Evolutionary conservation across 352 stramenopile species (phyloP).

Genomic region (Globisporangium nagaii): DNA sequence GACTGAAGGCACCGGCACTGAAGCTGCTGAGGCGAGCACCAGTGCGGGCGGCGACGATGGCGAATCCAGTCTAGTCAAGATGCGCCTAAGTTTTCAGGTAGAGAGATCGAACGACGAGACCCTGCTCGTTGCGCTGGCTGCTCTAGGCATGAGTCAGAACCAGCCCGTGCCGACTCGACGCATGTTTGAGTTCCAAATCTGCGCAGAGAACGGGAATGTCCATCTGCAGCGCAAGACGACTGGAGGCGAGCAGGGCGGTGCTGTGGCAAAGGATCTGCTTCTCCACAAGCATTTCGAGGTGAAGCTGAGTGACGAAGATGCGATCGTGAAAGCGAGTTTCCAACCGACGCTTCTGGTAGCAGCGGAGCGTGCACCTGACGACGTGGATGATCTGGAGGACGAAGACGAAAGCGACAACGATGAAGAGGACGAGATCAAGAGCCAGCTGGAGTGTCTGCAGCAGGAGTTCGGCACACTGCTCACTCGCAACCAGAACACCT

Average conservation of each 20-base stretch:
- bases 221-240: constrained; percentile 24
- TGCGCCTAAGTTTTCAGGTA: constrained; percentile 23
- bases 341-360: constrained; percentile 23
- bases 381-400: constrained; percentile 29
- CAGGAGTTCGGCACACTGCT: constrained; percentile 39
- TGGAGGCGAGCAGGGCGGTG: not conserved
- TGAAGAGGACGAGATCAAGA: constrained; percentile 42
- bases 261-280: constrained; percentile 30
- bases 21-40: not conserved
- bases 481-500: constrained; percentile 30
- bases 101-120: constrained; percentile 16
- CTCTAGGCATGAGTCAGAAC: not conserved
- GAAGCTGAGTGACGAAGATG: constrained; percentile 26
- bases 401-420: constrained; percentile 43
- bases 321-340: constrained; percentile 38
- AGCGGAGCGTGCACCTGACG: constrained; percentile 33
- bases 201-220: constrained; percentile 33
- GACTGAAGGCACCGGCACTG: constrained; percentile 4
- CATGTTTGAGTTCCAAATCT: constrained; percentile 40
- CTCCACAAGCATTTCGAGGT: constrained; percentile 57
- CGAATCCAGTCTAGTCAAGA: constrained; percentile 11
- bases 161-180: constrained; percentile 10
- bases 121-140: not conserved
- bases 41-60: constrained; percentile 9
- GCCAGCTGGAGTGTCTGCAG: constrained; percentile 41